Base-by-base conservation (phyloP, 169 alveolate genomes). In the Eimeria falciformis region DNA sequence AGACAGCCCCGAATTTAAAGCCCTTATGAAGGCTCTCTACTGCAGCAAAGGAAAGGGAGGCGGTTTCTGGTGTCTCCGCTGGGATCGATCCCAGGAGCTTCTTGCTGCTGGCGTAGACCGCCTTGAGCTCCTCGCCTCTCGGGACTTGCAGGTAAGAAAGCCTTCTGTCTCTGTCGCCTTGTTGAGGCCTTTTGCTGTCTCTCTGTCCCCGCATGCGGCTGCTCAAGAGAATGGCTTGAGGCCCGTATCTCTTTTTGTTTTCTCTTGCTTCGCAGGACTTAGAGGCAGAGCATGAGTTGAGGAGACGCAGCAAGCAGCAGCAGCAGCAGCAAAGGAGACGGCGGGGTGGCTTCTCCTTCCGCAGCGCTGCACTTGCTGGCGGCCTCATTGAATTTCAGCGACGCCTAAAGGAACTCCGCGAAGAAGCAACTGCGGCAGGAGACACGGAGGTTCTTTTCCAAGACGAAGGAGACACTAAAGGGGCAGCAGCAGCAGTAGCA, bases 281-380 rank as follows among this genome's bases (percentile, higher is more conserved):
- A 45, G 79, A 68, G 21, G 79, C 79, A 21, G 79, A 68, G 79
- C 79, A 68, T 0, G 25, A 53, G 65, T 1, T 12, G 25, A 12
- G n/a, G 65, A 12, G n/a, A 21, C 65, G 65, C 17, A 53, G 65
- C 65, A 53, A 53, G 65, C 25, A 53, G 65, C 17, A 53, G 65
- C 79, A 68, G 40, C 23, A 68, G 79, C 29, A 37, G 79, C 29
- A 68, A 23, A 68, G 47, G 43, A 27, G 29, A 17, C 29, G 43
- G 79, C 17, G 43, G 23, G 43, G 79, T 14, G 43, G 47, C 79
- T 68, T 68, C 79, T 68, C 45, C 47, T 68, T 68, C 79, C 79
- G 79, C 47, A 68, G 79, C 21, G 79, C 79, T 25, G 47, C 79
- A 5, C 79, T 68, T n/a, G 79, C 79, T 5, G 79, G 79, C 27